Evolutionary conservation across 129 eudicot species (phyloP), one percentile per base, ranked within the genome.

Genomic region (Chrysanthemum seticuspe): DNA sequence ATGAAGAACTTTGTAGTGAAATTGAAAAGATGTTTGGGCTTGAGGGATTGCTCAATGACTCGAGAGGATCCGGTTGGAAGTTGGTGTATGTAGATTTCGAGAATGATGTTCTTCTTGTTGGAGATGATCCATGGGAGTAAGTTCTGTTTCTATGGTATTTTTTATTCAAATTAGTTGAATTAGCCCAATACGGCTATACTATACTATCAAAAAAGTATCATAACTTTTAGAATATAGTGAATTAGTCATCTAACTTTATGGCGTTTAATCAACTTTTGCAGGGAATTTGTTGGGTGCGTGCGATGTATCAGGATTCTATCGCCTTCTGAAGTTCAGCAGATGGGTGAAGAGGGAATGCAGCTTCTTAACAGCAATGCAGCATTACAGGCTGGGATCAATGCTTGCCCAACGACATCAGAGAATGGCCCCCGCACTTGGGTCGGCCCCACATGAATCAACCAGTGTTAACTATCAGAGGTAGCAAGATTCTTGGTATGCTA

Each of bases 81-180:
- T 76, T 95, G 70, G 99, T 95, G 48, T 95, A 95, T 76, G 99
- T 95, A 54, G 99, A 95, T 75, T 95, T 84, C 18, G 99, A 95
- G 80, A 90, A 86, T 13, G 99, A 95, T 27, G 97, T 95, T 61
- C 96, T 95, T 59, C 99, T 95, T 34, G 96, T 95, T 45, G 99
- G 99, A 54, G 99, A 95, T 55, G 99, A 95, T 74, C 99, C 99
- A 14, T 95, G 99, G 99, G 96, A 90, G 99, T 95, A 90, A 88
- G 99, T 88, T 49, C 59, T 1, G 4, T 64, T 49, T 71, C 40
- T 52, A 7, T 21, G 29, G 9, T 13, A 57, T 40, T 16, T 6
- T 2, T 52, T 52, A 52, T 52, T 52, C 16, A 12, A 52, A 52
- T 51, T 11, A 3, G 13, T 11, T 13, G n/a, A 8, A 13, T 51